Percentiles rank a stretch among this genome's conserved stretches.
These are phyloP conservation scores for Aciculosporium take DNA, from an alignment of 2,329 filamentous ascomycete species.

Conservation along the genomic window DNA sequence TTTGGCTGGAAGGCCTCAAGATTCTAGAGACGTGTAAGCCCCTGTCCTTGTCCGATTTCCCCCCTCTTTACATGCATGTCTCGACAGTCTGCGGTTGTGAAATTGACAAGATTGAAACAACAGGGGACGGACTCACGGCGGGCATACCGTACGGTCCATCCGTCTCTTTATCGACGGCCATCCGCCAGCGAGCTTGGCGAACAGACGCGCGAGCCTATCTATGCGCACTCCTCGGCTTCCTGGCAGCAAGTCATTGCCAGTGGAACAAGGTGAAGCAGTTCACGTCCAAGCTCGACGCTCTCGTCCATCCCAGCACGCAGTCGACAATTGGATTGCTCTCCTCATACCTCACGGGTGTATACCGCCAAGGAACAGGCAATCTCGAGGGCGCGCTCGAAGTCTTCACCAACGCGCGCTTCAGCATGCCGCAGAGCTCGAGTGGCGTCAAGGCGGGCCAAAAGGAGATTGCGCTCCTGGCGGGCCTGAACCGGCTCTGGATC, in stretches of 20 bases:
- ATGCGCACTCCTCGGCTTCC: conserved; percentile 55
- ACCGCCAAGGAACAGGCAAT: conserved; percentile 63
- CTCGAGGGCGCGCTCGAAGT: conserved; percentile 51
- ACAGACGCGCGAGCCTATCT: conserved; percentile 53
- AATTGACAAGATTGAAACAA: neutral
- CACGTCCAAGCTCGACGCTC: conserved; percentile 36
- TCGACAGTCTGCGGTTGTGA: too few species aligned
- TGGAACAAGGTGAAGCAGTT: conserved; percentile 50
- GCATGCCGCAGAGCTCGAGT: conserved; percentile 22
- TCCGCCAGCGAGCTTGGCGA: conserved; percentile 49
- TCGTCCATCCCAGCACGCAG: conserved; percentile 26
- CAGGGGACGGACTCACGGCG: conserved; percentile 22
- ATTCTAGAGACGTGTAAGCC: conserved; percentile 33
- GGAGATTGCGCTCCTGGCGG: conserved; percentile 52
- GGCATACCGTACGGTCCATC: conserved; percentile 25
- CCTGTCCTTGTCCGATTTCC: too few species aligned
- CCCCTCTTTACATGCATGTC: too few species aligned
- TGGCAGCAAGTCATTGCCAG: conserved; percentile 55
- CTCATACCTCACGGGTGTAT: conserved; percentile 60
- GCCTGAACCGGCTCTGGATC: conserved; percentile 58
- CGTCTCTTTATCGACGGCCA: conserved; percentile 42
- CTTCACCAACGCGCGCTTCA: conserved; percentile 49
- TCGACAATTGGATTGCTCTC: conserved; percentile 34
- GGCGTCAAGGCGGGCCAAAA: conserved; percentile 37
- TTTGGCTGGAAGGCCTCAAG: conserved; percentile 29